Evolutionary conservation across 805 yeast genomes (phyloP), one percentile per base, ranked within the genome.

Genomic region (Myxozyma kluyveri): DNA sequence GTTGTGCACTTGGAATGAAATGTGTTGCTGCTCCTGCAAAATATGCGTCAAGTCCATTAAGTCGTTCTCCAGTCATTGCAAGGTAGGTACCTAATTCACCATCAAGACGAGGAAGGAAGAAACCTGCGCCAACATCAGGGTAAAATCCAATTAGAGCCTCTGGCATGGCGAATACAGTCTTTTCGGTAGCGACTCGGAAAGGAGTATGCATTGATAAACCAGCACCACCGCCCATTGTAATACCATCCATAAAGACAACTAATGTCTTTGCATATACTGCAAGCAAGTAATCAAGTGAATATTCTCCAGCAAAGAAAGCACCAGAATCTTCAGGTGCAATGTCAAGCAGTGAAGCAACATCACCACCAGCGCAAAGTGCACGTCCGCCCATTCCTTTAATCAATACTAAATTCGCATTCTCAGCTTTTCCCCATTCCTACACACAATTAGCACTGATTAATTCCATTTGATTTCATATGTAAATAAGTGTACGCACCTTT

Each of bases 321-420:
- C 81, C 72, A 14, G 64, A 40, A 4, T 64, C 62, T 21, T 61
- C 61, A 39, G 62, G 59, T 9, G 56, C 53, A 23, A 60, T 49
- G 12, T 91, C 95, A 63, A 89, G 82, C 45, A 79, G 80, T 37
- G 91, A 49, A 7, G 60, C 83, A 40, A 91, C 96, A 68, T 91
- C 99, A 26, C 98, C 99, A 44, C 99, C 99, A 29, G 98, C 95
- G 69, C 97, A 88, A 55, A 91, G 81, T 1, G 96, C 83, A 65
- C 80, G 81, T 47, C 73, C 73, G 26, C 77, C 78, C 6, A 68
- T 70, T 29, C 91, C 84, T 50, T 81, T 82, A 56, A 91, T 72
- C 40, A 93, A 74, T 35, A 91, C 71, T 50, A 87, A 65, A 57
- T 83, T 80, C 52, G 84, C 81, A 18, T 79, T 72, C 42, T 75